These are phyloP conservation scores for Rhodotorula babjevae DNA, from an alignment of 768 basidiomycete genomes.

Conservation along the genomic window DNA sequence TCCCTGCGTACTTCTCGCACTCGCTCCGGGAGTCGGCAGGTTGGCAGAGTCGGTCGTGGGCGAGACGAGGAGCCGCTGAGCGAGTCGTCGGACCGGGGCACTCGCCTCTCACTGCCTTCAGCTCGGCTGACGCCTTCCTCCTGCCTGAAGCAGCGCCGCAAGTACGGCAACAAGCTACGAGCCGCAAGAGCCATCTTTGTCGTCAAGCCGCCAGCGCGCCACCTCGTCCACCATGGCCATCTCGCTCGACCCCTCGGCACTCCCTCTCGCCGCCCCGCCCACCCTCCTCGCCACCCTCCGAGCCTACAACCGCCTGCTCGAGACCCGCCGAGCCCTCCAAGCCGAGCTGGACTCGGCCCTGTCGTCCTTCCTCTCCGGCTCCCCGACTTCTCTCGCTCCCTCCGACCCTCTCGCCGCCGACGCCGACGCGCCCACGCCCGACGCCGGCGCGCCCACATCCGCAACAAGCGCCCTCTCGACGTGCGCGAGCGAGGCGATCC, in stretches of 20 bases:
- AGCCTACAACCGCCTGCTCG: conserved; percentile 4
- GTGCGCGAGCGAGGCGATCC: conserved; percentile 21
- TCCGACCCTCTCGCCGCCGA: not conserved
- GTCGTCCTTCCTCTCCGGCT: conserved; percentile 18
- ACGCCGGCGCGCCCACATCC: not conserved
- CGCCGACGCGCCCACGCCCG: not conserved
- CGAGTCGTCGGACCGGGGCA: too few species aligned
- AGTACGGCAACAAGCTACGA: too few species aligned
- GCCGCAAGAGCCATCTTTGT: too few species aligned
- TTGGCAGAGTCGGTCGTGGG: too few species aligned
- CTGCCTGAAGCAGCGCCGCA: too few species aligned
- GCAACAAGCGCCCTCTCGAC: not conserved
- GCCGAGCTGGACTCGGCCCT: conserved; percentile 24
- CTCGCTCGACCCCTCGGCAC: not conserved
- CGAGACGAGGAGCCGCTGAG: too few species aligned
- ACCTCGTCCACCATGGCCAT: not conserved
- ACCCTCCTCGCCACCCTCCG: conserved; percentile 11
- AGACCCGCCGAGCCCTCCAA: conserved; percentile 22
- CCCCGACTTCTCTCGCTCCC: not conserved
- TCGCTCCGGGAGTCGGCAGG: too few species aligned
- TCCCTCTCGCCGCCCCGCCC: not conserved
- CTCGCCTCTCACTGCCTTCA: too few species aligned
- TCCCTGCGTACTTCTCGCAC: too few species aligned
- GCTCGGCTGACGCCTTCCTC: too few species aligned
- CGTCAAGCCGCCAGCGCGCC: too few species aligned